Conservation (phyloP, 768 basidiomycete species). For the Macrolepiota fuliginosa region DNA sequence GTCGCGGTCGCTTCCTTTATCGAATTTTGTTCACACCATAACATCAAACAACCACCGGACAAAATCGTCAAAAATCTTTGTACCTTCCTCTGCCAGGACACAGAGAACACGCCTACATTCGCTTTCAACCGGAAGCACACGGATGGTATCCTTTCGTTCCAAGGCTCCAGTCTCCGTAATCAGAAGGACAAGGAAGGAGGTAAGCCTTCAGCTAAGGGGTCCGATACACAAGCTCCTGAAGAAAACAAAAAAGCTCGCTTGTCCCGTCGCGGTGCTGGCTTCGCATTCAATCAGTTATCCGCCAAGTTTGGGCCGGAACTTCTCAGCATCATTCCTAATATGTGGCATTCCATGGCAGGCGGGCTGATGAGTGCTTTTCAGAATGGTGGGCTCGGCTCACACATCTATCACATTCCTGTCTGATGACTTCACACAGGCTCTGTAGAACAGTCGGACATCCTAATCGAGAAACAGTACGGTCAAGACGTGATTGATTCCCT, state of each 20-base stretch:
- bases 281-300: constrained; percentile 81
- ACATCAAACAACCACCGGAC: constrained; percentile 81
- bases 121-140: constrained; percentile 55
- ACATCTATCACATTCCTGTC: not conserved
- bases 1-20: constrained; percentile 85
- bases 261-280: constrained; percentile 80
- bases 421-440: constrained; percentile 36
- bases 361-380: constrained; percentile 68
- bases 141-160: constrained; percentile 80
- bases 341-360: constrained; percentile 92
- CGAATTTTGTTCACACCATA: constrained; percentile 73
- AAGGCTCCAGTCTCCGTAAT: constrained; percentile 31
- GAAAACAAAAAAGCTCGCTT: constrained; percentile 66
- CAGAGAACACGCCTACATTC: constrained; percentile 87
- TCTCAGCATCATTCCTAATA: constrained; percentile 80
- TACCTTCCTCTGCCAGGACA: constrained; percentile 93
- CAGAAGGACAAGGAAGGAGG: constrained; percentile 29
- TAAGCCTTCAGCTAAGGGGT: constrained; percentile 33
- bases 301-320: constrained; percentile 69
- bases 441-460: constrained; percentile 53
- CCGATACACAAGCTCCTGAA: constrained; percentile 41
- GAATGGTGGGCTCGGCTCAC: constrained; percentile 44
- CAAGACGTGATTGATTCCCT: constrained; percentile 93
- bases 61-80: constrained; percentile 98
- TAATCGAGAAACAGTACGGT: constrained; percentile 71